Evolutionary conservation across 345 rosid genomes (phyloP).

Genomic region (Citrus unshiu): DNA sequence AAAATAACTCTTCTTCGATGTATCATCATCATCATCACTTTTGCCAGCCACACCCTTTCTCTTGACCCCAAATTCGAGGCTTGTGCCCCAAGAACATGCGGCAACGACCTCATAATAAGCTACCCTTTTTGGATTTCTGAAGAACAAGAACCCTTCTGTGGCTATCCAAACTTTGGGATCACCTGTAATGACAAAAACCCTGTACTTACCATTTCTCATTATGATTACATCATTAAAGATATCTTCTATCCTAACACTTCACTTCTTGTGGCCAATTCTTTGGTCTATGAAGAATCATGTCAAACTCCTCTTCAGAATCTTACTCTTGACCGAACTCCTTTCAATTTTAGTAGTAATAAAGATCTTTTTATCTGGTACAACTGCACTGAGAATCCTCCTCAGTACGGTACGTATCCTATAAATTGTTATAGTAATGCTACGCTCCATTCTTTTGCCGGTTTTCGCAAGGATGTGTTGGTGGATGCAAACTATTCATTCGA

Average conservation of each 20-base stretch:
- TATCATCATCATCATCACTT: slow-evolving; percentile 10
- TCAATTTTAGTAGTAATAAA: slow-evolving; percentile 18
- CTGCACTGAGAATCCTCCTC: slow-evolving; percentile 25
- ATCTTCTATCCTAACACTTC: slow-evolving; percentile 33
- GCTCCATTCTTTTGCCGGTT: slow-evolving; percentile 33
- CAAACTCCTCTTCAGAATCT: slow-evolving; percentile 39
- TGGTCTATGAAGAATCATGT: slow-evolving; percentile 32
- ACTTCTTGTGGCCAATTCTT: slow-evolving; percentile 33
- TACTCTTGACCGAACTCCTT: slow-evolving; percentile 46
- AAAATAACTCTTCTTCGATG: slow-evolving; percentile 5
- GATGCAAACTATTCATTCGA: background rate
- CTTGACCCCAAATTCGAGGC: slow-evolving; percentile 35
- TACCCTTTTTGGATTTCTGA: slow-evolving; percentile 49
- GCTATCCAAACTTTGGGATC: slow-evolving; percentile 44
- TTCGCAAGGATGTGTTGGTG: slow-evolving; percentile 12
- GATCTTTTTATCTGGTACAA: slow-evolving; percentile 42
- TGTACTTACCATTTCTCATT: slow-evolving; percentile 40
- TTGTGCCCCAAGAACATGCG: slow-evolving; percentile 43
- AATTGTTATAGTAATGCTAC: slow-evolving; percentile 30
- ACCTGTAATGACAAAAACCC: slow-evolving; percentile 35
- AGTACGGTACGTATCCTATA: slow-evolving; percentile 7
- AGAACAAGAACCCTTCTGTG: slow-evolving; percentile 43
- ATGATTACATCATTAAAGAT: slow-evolving; percentile 38
- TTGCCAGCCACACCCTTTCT: slow-evolving; percentile 19
- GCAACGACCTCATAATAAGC: slow-evolving; percentile 40